A percentile compares a stretch with the other conserved stretches of the same genome.
Evolutionary conservation across 208 protist genomes (phyloP).

Genomic region (Novymonas esmeraldas): DNA sequence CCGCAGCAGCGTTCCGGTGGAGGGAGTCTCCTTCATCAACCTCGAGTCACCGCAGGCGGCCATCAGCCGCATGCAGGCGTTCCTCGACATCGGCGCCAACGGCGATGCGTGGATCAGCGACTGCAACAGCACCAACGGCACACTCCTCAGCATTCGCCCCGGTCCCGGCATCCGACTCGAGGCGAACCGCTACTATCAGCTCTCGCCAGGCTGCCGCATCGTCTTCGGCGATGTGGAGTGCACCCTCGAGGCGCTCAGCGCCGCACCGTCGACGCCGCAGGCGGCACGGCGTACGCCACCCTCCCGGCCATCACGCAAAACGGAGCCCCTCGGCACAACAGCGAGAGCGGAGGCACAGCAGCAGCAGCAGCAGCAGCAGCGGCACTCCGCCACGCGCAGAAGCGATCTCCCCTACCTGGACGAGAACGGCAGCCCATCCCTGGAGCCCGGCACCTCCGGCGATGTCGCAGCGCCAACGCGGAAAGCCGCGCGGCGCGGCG

Average conservation of each 20-base stretch:
- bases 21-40: conserved; percentile 68
- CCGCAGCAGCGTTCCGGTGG: conserved; percentile 44
- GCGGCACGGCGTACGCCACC: background rate
- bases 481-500: background rate
- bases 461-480: background rate
- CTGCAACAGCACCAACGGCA: conserved; percentile 90
- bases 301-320: conserved; percentile 11
- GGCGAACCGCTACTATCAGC: conserved; percentile 79
- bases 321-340: background rate
- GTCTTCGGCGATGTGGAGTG: conserved; percentile 82
- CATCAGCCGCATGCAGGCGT: conserved; percentile 83
- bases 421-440: conserved; percentile 2
- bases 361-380: background rate
- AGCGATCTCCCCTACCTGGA: conserved; percentile 22
- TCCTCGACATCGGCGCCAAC: conserved; percentile 77
- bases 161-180: conserved; percentile 66
- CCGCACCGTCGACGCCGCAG: background rate
- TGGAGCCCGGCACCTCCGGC: background rate
- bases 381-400: background rate
- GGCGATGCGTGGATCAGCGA: conserved; percentile 86
- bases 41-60: conserved; percentile 61
- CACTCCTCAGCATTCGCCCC: conserved; percentile 52
- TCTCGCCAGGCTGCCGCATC: conserved; percentile 60
- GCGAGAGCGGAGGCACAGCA: background rate
- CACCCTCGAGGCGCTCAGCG: conserved; percentile 25